Conservation (phyloP, 768 basidiomycete species). For the Clitopilus hobsonii region DNA sequence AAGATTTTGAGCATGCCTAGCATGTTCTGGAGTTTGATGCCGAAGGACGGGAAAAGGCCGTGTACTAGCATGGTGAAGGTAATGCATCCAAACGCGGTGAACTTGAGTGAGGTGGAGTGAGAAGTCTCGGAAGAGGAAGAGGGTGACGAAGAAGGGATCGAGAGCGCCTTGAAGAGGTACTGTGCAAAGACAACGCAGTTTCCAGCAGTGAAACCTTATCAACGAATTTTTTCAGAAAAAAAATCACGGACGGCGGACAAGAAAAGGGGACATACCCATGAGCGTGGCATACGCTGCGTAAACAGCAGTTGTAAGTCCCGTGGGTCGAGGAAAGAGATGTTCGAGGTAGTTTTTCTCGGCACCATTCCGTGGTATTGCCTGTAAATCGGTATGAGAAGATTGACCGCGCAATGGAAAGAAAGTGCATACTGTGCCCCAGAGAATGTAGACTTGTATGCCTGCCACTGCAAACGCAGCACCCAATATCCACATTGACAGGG, state of each 20-base stretch:
- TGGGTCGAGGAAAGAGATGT: background rate
- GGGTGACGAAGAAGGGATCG: background rate
- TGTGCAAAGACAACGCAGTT: background rate
- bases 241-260: background rate
- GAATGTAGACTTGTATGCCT: constrained; percentile 31
- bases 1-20: constrained; percentile 56
- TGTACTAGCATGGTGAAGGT: constrained; percentile 32
- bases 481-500: constrained; percentile 31
- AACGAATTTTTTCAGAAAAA: background rate
- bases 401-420: background rate
- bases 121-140: background rate
- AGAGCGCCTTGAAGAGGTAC: background rate
- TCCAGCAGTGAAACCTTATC: background rate
- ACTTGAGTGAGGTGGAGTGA: constrained; percentile 19
- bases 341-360: background rate
- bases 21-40: constrained; percentile 57
- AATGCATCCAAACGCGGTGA: constrained; percentile 31
- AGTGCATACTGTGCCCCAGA: constrained; percentile 28
- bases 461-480: constrained; percentile 29
- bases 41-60: constrained; percentile 45
- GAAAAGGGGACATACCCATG: background rate
- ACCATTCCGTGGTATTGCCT: constrained; percentile 10
- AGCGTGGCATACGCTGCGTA: background rate
- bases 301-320: background rate
- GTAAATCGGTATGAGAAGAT: background rate